phyloP scores from a whole-genome alignment of 495 filamentous ascomycete genomes.

The Podospora pseudocomata region DNA sequence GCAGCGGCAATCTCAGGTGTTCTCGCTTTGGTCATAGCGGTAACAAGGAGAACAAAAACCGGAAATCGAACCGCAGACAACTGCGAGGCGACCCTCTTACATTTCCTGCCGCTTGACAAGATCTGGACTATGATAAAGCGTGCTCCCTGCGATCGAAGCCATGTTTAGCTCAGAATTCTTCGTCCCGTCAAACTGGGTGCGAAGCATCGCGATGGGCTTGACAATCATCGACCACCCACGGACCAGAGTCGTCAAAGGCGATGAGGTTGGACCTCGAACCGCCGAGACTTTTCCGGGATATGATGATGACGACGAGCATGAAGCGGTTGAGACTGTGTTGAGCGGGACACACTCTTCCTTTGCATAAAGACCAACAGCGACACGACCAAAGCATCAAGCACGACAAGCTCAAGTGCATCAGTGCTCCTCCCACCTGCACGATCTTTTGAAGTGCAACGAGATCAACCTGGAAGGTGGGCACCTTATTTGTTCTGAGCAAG shows the following conservation, averaged over 20 bases:
- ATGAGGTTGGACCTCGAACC: too few relatives aligned
- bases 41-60: background rate
- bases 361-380: background rate
- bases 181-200: too few relatives aligned
- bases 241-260: too few relatives aligned
- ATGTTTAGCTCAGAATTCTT: too few relatives aligned
- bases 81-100: background rate
- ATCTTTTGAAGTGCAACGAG: background rate
- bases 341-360: background rate
- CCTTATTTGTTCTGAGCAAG: too few relatives aligned
- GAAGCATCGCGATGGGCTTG: too few relatives aligned
- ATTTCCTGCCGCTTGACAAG: background rate
- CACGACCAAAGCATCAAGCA: background rate
- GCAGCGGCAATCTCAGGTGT: background rate
- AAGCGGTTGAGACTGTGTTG: background rate
- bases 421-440: background rate
- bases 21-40: background rate
- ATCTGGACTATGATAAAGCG: too few relatives aligned
- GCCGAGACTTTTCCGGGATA: background rate
- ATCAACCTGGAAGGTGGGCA: background rate
- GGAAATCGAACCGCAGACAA: background rate
- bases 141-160: too few relatives aligned
- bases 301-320: background rate
- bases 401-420: background rate
- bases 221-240: too few relatives aligned